phyloP scores from a whole-genome alignment of 208 protist genomes.

The Tritrichomonas musculus region DNA sequence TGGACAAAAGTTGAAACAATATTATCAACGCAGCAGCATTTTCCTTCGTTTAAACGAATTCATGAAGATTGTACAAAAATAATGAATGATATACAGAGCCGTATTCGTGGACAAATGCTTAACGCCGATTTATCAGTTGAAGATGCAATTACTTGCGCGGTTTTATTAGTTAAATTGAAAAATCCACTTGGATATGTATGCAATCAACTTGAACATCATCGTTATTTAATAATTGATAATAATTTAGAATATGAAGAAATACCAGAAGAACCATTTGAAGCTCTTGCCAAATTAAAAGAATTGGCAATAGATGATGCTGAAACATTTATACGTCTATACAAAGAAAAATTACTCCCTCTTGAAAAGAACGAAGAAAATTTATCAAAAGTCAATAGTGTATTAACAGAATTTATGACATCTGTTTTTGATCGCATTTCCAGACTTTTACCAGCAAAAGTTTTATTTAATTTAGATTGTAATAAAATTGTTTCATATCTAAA shows the following conservation, averaged over 20 bases:
- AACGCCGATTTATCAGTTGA: neutral
- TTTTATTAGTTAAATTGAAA: neutral
- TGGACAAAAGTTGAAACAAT: neutral
- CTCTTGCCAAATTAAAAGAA: neutral
- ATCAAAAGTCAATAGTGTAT: neutral
- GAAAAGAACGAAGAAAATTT: neutral
- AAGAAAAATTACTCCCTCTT: neutral
- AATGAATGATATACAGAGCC: neutral
- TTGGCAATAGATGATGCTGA: neutral
- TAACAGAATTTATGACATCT: neutral
- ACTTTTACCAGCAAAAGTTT: neutral
- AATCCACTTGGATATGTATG: neutral
- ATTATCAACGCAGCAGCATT: neutral
- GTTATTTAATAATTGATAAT: conserved; percentile 29
- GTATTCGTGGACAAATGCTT: neutral
- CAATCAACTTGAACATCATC: conserved; percentile 3
- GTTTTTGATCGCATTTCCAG: neutral
- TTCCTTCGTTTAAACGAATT: neutral
- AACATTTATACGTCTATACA: neutral
- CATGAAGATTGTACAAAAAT: neutral
- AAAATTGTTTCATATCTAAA: neutral
- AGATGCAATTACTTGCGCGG: neutral
- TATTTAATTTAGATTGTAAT: neutral
- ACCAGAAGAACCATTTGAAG: neutral
- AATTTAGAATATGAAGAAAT: neutral